These are phyloP conservation scores for Pseudocercospora crystallina DNA, from an alignment of 2,329 filamentous ascomycete species.

Conservation along the genomic window DNA sequence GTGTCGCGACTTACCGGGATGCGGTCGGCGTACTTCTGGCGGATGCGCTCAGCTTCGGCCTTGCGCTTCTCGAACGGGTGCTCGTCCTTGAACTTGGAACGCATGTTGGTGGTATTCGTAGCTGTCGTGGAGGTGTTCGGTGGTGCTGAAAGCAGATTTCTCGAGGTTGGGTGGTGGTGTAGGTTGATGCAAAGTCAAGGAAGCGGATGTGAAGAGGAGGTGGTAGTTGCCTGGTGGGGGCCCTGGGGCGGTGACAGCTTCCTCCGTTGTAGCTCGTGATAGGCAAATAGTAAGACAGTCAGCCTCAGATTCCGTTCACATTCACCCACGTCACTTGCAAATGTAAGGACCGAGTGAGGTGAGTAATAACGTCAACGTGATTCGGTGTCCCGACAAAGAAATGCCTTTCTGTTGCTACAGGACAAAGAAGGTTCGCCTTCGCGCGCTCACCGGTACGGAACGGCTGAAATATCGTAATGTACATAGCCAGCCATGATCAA, in stretches of 20 bases:
- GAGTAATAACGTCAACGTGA: not conserved
- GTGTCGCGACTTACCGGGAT: constrained; percentile 74
- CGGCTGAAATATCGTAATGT: constrained; percentile 3
- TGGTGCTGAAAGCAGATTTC: not conserved
- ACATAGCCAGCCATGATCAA: not conserved
- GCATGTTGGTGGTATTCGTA: constrained; percentile 63
- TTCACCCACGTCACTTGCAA: no score
- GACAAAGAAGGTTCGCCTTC: constrained; percentile 10
- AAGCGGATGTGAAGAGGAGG: not conserved
- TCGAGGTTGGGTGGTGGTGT: constrained; percentile 10
- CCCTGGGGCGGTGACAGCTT: no score
- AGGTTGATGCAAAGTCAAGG: constrained; percentile 11
- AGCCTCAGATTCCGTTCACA: no score
- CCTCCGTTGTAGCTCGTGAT: no score
- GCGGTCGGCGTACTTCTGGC: constrained; percentile 97
- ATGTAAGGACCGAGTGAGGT: no score
- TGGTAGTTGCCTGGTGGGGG: no score
- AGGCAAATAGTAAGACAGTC: no score
- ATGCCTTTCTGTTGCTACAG: not conserved
- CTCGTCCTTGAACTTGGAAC: constrained; percentile 99
- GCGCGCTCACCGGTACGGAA: constrained; percentile 8
- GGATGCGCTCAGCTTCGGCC: constrained; percentile 98
- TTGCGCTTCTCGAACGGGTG: constrained; percentile 99
- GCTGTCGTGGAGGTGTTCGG: constrained; percentile 7
- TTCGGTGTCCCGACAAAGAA: not conserved